Evolutionary conservation across 169 alveolate genomes (phyloP).

Genomic region (Plasmodium gonderi): DNA sequence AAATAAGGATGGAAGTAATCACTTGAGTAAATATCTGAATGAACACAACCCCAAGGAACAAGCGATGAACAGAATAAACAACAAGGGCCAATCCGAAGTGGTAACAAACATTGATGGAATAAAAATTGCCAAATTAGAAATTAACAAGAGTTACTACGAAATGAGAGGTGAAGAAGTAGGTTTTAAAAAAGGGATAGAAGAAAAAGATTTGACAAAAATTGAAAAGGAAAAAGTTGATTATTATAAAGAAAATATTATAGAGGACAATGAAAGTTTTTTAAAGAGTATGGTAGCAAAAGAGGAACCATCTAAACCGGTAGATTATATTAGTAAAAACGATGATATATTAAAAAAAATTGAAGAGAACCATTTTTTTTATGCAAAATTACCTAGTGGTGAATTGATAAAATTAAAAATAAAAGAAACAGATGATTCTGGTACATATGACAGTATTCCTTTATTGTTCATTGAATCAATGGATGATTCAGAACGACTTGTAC

Average conservation of each 20-base stretch:
- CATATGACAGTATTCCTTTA: slow-evolving; percentile 52
- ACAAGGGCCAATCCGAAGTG: neutral
- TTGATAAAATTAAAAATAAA: slow-evolving; percentile 59
- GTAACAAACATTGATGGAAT: slow-evolving; percentile 10
- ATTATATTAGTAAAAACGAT: neutral
- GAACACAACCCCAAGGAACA: neutral
- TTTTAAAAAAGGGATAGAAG: neutral
- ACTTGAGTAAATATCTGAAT: neutral
- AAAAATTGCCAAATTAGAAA: slow-evolving; percentile 34
- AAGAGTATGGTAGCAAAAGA: neutral
- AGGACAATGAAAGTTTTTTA: slow-evolving; percentile 1
- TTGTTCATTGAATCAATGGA: slow-evolving; percentile 51
- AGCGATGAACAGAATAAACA: neutral
- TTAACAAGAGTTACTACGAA: slow-evolving; percentile 20
- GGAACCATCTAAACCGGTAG: neutral
- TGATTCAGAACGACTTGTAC: neutral
- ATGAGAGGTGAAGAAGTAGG: neutral
- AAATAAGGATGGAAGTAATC: neutral
- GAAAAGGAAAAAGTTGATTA: slow-evolving; percentile 2
- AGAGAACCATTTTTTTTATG: slow-evolving; percentile 46
- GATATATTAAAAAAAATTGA: slow-evolving; percentile 33
- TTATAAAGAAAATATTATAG: neutral
- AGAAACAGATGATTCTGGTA: neutral
- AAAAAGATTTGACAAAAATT: neutral
- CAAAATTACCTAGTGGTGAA: slow-evolving; percentile 73